A percentile compares a stretch with the other conserved stretches of the same genome.
Evolutionary conservation across 1,284 basidiomycete genomes (phyloP).

Genomic region (Sanguinoderma infundibulare): DNA sequence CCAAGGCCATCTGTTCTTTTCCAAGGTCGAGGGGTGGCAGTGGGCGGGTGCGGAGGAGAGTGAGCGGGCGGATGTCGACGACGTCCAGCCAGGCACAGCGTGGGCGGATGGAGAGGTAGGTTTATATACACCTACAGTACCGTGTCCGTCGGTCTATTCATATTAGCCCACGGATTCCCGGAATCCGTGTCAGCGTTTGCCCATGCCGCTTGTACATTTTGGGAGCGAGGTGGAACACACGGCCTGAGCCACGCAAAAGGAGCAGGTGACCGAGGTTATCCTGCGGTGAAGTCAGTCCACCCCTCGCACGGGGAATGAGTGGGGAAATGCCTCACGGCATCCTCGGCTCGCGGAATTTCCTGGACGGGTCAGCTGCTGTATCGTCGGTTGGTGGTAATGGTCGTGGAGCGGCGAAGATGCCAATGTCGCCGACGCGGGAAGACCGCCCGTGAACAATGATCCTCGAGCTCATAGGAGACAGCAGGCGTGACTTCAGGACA

Average conservation of each 20-base stretch:
- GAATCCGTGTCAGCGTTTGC: neutral
- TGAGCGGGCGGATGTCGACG: neutral
- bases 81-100: constrained; percentile 5
- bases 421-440: no score
- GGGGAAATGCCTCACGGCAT: constrained; percentile 14
- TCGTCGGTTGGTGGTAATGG: neutral
- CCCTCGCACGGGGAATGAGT: constrained; percentile 1
- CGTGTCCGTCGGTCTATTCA: constrained; percentile 11
- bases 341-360: neutral
- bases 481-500: neutral
- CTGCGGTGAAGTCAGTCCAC: constrained; percentile 13
- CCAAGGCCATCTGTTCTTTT: constrained; percentile 14
- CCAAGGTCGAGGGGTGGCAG: neutral
- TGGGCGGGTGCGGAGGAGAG: neutral
- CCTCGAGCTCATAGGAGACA: neutral
- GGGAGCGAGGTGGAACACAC: neutral
- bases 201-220: neutral
- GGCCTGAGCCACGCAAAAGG: neutral
- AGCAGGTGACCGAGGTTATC: constrained; percentile 18
- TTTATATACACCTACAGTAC: constrained; percentile 11
- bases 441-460: neutral
- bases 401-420: no score
- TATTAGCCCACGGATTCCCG: constrained; percentile 19
- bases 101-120: neutral
- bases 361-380: constrained; percentile 12